Percentiles rank a stretch among this genome's conserved stretches.
These are phyloP conservation scores for Metschnikowia henanensis DNA, from an alignment of 805 yeast species.

Conservation along the genomic window DNA sequence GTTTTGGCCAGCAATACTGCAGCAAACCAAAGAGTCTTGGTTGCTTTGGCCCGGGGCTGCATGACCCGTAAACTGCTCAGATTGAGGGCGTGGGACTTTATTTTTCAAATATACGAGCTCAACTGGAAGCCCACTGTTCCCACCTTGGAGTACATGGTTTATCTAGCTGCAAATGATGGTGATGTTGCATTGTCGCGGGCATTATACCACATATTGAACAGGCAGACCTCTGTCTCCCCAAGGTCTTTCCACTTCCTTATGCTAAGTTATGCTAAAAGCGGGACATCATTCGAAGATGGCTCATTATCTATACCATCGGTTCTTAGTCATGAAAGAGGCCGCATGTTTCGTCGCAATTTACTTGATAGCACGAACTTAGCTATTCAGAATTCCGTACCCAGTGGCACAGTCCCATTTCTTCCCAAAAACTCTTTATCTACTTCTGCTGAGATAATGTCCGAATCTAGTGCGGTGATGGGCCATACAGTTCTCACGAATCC, in stretches of 20 bases:
- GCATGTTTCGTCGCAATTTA: slow-evolving; percentile 45
- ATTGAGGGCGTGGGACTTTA: slow-evolving; percentile 73
- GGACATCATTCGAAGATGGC: slow-evolving; percentile 18
- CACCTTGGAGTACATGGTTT: slow-evolving; percentile 67
- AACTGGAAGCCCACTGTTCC: slow-evolving; percentile 44
- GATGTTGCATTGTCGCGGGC: slow-evolving; percentile 75
- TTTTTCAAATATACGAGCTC: slow-evolving; percentile 58
- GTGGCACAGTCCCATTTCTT: slow-evolving; percentile 61
- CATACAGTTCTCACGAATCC: slow-evolving; percentile 49
- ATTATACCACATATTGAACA: slow-evolving; percentile 48
- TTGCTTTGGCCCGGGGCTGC: slow-evolving; percentile 69
- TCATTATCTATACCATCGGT: slow-evolving; percentile 23
- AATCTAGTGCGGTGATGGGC: slow-evolving; percentile 76
- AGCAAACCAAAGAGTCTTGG: slow-evolving; percentile 39
- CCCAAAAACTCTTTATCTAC: slow-evolving; percentile 50
- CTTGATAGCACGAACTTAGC: slow-evolving; percentile 41
- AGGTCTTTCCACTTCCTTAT: slow-evolving; percentile 46
- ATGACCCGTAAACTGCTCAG: slow-evolving; percentile 48
- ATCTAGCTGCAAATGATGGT: slow-evolving; percentile 77
- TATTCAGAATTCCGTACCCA: slow-evolving; percentile 7
- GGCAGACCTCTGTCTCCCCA: slow-evolving; percentile 34
- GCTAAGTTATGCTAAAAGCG: slow-evolving; percentile 48
- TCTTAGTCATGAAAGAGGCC: slow-evolving; percentile 45
- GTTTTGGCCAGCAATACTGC: slow-evolving; percentile 41
- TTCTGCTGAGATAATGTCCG: slow-evolving; percentile 54